Conservation (phyloP, 805 yeast genomes). For the Pichia eremophila region DNA sequence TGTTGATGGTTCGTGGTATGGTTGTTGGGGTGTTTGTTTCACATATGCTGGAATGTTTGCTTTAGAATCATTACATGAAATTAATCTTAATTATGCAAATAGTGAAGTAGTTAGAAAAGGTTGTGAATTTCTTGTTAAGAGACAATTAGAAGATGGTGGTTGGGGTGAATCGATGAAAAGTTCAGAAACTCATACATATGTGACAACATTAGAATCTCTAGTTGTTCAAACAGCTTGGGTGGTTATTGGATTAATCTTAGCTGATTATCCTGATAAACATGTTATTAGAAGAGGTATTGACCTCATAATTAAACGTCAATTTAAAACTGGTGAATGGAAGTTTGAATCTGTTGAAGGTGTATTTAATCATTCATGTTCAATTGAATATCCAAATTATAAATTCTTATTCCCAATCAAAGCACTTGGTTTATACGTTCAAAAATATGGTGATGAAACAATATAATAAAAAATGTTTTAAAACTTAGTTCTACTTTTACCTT, state of each 20-base stretch:
- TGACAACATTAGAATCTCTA: constrained; percentile 47
- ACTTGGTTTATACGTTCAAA: constrained; percentile 53
- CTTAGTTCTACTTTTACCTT: background rate
- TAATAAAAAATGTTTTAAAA: background rate
- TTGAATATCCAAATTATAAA: constrained; percentile 91
- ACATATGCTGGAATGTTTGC: constrained; percentile 99
- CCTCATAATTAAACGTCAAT: constrained; percentile 58
- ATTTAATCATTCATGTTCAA: constrained; percentile 84
- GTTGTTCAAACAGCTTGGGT: constrained; percentile 95
- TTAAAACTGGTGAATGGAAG: constrained; percentile 72
- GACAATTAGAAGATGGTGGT: constrained; percentile 86
- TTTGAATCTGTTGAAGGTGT: constrained; percentile 89
- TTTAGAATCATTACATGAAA: constrained; percentile 74
- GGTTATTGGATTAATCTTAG: constrained; percentile 67
- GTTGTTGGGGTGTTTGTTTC: constrained; percentile 95
- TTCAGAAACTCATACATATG: constrained; percentile 71
- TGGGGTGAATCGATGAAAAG: constrained; percentile 96
- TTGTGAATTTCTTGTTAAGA: constrained; percentile 71
- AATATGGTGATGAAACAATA: constrained; percentile 16
- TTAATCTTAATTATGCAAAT: constrained; percentile 53
- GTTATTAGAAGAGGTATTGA: constrained; percentile 56
- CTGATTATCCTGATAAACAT: constrained; percentile 62
- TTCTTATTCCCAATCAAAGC: constrained; percentile 90
- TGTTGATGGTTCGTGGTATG: constrained; percentile 93
- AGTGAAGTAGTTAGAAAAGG: constrained; percentile 59